phyloP scores from a whole-genome alignment of 306 rosid species.

The Rosa chinensis region DNA sequence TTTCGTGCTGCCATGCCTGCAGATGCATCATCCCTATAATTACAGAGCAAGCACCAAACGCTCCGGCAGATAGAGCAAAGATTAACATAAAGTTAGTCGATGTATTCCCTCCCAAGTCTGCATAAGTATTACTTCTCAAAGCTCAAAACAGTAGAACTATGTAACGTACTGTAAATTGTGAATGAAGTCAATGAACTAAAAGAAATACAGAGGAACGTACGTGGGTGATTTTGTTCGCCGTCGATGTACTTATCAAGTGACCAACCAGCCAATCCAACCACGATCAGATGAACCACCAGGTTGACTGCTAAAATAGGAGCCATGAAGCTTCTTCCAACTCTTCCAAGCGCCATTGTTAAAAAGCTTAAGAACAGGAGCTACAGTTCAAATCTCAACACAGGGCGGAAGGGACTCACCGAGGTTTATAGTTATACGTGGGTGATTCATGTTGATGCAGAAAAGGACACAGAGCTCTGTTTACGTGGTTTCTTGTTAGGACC shows the following conservation, averaged over 20 bases:
- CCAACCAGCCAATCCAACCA: slow-evolving; percentile 46
- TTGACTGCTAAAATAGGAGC: slow-evolving; percentile 39
- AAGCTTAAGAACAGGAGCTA: background rate
- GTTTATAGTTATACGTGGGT: background rate
- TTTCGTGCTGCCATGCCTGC: slow-evolving; percentile 35
- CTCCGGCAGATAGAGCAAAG: slow-evolving; percentile 37
- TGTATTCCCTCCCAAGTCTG: slow-evolving; percentile 48
- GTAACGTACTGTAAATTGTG: background rate
- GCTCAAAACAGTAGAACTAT: background rate
- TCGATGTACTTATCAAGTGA: slow-evolving; percentile 45
- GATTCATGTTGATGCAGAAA: slow-evolving; percentile 16
- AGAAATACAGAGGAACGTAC: slow-evolving; percentile 17
- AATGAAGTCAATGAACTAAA: background rate
- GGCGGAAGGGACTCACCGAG: background rate
- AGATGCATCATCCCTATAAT: slow-evolving; percentile 34
- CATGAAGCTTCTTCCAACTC: slow-evolving; percentile 29
- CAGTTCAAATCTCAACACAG: background rate
- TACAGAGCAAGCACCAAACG: slow-evolving; percentile 35
- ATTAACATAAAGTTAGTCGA: slow-evolving; percentile 41
- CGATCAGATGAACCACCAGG: slow-evolving; percentile 33
- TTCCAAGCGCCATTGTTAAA: slow-evolving; percentile 29
- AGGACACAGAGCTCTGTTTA: background rate
- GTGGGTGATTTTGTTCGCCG: slow-evolving; percentile 42
- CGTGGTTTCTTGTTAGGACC: slow-evolving; percentile 23
- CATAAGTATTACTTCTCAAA: background rate